Base-by-base conservation (phyloP, 345 rosid species). In the Murraya paniculata region DNA sequence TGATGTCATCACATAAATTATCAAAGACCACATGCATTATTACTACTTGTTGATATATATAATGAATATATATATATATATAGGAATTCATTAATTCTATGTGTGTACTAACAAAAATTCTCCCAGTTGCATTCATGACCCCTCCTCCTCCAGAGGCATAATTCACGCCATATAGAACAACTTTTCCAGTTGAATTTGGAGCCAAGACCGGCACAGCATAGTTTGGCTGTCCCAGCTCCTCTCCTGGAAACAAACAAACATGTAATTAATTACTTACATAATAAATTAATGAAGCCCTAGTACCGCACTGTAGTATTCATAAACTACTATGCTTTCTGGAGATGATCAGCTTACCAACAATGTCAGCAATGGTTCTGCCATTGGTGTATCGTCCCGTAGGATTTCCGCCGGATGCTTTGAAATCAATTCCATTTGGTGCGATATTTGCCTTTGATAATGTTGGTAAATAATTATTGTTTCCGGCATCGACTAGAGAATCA, bases 121-220 rank as follows among this genome's bases (percentile, higher is more conserved):
- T 91, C 71, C 99, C 99, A 4, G 99, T 95, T 39, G 94, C 98
- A 84, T 95, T 95, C 86, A 93, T 62, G 77, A 95, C 80, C 55
- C 99, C 98, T 84, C 97, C 99, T 80, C 90, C 99, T 62, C 99
- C 99, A 18, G 98, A 95, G 33, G 96, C 99, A 77, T 92, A 95
- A 80, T 92, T 95, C 59, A 93, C 98, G 56, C 99, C 98, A 61
- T 68, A 61, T 31, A 91, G 60, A 78, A 95, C 65, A 27, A 90
- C 82, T 85, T 90, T 91, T 67, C 98, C 99, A 0, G 88, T 86
- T 22, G 93, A 68, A 85, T 95, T 93, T 73, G 99, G 98, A 28
- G 91, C 78, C 76, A 95, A 66, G 83, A 84, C 93, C 60, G 99
- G 99, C 62, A 81, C 45, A 0, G 98, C 97, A 80, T 91, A 91